A percentile compares a stretch with the other conserved stretches of the same genome.
Conservation (phyloP, 495 filamentous ascomycete genomes). For the Amniculicola lignicola region DNA sequence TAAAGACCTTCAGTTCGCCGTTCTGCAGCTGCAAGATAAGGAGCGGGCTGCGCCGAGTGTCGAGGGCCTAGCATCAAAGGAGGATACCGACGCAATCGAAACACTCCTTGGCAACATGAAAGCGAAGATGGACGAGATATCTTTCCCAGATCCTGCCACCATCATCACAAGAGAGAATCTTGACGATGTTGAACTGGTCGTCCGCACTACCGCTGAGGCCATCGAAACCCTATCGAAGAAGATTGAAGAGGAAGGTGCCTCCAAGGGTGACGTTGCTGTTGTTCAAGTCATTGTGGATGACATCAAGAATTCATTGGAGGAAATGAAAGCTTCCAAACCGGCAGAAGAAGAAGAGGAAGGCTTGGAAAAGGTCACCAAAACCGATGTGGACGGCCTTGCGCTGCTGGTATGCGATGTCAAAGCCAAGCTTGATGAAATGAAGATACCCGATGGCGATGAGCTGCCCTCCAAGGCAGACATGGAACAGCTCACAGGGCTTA, state of each 20-base stretch:
- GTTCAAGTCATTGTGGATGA: conserved; percentile 74
- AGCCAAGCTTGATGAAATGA: conserved; percentile 66
- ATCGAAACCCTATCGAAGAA: conserved; percentile 55
- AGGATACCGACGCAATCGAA: conserved; percentile 85
- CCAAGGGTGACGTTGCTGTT: conserved; percentile 65
- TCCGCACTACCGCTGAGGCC: conserved; percentile 68
- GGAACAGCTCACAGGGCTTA: conserved; percentile 61
- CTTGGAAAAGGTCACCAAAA: conserved; percentile 67
- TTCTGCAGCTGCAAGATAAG: conserved; percentile 47
- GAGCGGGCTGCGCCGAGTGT: conserved; percentile 36
- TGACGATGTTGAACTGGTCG: conserved; percentile 64
- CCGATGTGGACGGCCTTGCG: conserved; percentile 73
- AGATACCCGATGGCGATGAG: conserved; percentile 61
- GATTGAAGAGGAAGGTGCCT: conserved; percentile 41
- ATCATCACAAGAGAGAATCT: conserved; percentile 74
- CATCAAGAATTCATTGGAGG: conserved; percentile 67
- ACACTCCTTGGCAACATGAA: conserved; percentile 82
- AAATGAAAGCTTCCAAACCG: conserved; percentile 62
- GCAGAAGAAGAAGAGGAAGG: conserved; percentile 60
- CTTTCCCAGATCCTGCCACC: conserved; percentile 57
- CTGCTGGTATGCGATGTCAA: conserved; percentile 78
- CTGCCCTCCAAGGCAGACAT: conserved; percentile 61
- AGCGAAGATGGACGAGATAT: conserved; percentile 72
- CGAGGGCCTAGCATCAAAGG: conserved; percentile 63
- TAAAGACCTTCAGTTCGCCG: conserved; percentile 56